Evolutionary conservation across 2,329 filamentous ascomycete species (phyloP).

Genomic region (Cladosporium oxysporum): DNA sequence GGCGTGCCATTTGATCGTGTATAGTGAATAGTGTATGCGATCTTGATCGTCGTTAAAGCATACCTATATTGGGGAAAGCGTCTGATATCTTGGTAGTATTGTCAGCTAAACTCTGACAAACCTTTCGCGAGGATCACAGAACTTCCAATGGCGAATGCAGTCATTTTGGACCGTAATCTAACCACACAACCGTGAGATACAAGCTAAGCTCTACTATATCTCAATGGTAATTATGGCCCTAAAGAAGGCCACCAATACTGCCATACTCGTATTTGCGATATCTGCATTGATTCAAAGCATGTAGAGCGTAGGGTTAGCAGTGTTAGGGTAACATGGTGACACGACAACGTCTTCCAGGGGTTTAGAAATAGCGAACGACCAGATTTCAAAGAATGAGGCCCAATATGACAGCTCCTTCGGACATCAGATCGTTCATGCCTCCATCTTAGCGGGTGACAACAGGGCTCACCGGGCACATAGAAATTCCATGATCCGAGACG

Average conservation of each 20-base stretch:
- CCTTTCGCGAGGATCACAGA: too few relatives aligned
- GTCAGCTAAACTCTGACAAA: too few relatives aligned
- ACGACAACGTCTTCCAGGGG: not conserved
- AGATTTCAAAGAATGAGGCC: not conserved
- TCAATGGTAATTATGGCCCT: too few relatives aligned
- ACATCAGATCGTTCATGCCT: not conserved
- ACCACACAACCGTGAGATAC: too few relatives aligned
- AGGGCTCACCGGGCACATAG: not conserved
- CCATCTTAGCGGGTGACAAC: not conserved
- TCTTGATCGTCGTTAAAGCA: not conserved
- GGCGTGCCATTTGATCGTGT: not conserved
- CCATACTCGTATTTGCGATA: not conserved
- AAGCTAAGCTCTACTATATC: too few relatives aligned
- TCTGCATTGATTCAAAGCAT: not conserved
- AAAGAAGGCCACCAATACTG: too few relatives aligned
- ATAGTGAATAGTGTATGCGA: not conserved
- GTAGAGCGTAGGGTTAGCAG: not conserved
- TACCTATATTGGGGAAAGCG: not conserved
- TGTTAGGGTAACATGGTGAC: not conserved
- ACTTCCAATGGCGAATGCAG: too few relatives aligned
- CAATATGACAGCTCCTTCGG: not conserved
- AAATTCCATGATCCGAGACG: not conserved
- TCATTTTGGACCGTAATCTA: too few relatives aligned
- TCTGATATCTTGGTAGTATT: not conserved
- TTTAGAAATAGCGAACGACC: not conserved